Evolutionary conservation across 2,329 filamentous ascomycete species (phyloP).

Genomic region (Neoarthrinium moseri): DNA sequence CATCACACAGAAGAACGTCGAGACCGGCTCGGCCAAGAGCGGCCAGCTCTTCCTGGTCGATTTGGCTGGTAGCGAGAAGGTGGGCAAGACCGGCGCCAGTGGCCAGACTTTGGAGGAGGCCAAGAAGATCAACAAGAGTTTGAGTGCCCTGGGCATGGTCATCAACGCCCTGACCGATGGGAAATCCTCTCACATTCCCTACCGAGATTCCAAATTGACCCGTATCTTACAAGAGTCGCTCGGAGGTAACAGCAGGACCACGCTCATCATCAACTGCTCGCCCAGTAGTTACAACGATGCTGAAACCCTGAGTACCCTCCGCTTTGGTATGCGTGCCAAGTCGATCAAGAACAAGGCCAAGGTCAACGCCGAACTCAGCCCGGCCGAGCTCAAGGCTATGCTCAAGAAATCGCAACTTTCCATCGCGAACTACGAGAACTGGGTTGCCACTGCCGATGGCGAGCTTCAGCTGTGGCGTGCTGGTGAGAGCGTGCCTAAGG

Average conservation of each 20-base stretch:
- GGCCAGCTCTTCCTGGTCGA: slow-evolving; percentile 97
- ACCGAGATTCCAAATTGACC: slow-evolving; percentile 96
- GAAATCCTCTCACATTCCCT: slow-evolving; percentile 94
- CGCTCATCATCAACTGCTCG: slow-evolving; percentile 98
- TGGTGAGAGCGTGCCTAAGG: slow-evolving; percentile 85
- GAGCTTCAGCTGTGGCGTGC: slow-evolving; percentile 86
- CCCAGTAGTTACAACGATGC: slow-evolving; percentile 97
- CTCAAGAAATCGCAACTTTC: slow-evolving; percentile 93
- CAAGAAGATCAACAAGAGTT: slow-evolving; percentile 99
- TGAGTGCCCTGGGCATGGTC: slow-evolving; percentile 97
- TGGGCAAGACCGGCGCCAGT: slow-evolving; percentile 96
- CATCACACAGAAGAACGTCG: slow-evolving; percentile 95
- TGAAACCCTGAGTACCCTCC: slow-evolving; percentile 87
- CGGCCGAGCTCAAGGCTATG: slow-evolving; percentile 87
- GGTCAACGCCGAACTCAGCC: slow-evolving; percentile 97
- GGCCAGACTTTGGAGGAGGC: slow-evolving; percentile 97
- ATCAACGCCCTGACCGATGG: slow-evolving; percentile 97
- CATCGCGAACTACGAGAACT: slow-evolving; percentile 70
- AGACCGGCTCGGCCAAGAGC: slow-evolving; percentile 93
- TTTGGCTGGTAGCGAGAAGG: slow-evolving; percentile 96
- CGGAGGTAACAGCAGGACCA: slow-evolving; percentile 97
- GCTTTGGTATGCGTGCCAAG: slow-evolving; percentile 95
- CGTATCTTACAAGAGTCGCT: slow-evolving; percentile 95
- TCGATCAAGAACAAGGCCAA: slow-evolving; percentile 99
- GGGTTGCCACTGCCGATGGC: slow-evolving; percentile 28